Base-by-base conservation (phyloP, 352 stramenopile genomes). In the Globisporangium rhizosaccharum region DNA sequence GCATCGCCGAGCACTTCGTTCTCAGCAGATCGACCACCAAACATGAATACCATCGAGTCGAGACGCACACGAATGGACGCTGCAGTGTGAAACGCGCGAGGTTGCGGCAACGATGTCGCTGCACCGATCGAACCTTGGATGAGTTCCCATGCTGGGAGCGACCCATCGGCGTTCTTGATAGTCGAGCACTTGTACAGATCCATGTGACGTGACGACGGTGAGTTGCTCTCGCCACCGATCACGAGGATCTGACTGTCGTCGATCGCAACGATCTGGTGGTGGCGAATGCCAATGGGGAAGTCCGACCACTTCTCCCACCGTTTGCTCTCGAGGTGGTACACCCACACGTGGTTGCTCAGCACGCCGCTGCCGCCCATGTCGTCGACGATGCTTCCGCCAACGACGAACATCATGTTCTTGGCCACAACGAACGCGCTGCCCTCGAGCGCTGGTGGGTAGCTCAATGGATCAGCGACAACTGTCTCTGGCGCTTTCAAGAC, bases 1-100 rank as follows among this genome's bases (percentile, higher is more conserved):
- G 74, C 74, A 46, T 96, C 86, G 28, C 83, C 86, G 1, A 96
- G 67, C 6, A 80, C 51, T 48, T 88, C 77, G 44, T 93, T 75
- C 10, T 94, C 83, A 5, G 76, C 67, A 17, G 82, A 91, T 57
- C 75, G 83, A 2, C 86, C 86, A 42, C 86, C 86, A 56, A 90
- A 96, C 67, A 96, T 75, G 51, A 96, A 87, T 9, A 96, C 78
- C 41, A 93, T 79, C 9, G 77, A 70, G 56, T 94, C 84, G 15
- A 93, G 72, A 25, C 85, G 82, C 53, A 88, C 78, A 44, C 72
- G 70, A 26, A 96, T 85, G 0, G 73, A 78, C 41, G 79, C 71
- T 12, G 81, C 79, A 8, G 70, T 76, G 56, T 96, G 86, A 51
- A 90, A 83, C 28, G 86, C 81, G 52, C 86, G 84, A 30, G 82